Evolutionary conservation across 139 green algal genomes (phyloP).

Genomic region (Limnomonas spitsbergensis): DNA sequence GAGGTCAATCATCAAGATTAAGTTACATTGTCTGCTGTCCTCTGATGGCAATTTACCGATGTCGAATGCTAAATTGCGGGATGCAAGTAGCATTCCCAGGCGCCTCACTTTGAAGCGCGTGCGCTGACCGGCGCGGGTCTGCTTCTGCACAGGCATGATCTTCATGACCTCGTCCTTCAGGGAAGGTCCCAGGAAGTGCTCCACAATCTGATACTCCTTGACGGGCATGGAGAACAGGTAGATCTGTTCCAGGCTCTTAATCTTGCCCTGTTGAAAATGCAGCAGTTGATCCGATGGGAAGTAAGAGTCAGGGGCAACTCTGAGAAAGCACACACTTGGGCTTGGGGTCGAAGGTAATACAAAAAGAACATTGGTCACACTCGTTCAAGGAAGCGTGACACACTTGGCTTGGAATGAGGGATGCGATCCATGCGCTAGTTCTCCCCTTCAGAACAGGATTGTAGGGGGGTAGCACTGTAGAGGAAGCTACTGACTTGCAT

Average conservation of each 20-base stretch:
- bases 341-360: no score
- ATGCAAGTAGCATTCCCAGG: not conserved
- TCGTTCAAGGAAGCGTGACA: no score
- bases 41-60: no score
- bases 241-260: slow-evolving; percentile 98
- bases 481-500: no score
- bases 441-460: no score
- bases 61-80: not conserved
- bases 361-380: no score
- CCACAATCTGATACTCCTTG: slow-evolving; percentile 97
- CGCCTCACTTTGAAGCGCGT: slow-evolving; percentile 94
- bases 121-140: slow-evolving; percentile 98
- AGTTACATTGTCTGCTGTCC: no score
- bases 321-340: no score
- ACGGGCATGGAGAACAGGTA: slow-evolving; percentile 99
- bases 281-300: not conserved
- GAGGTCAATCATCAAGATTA: no score
- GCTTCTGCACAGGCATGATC: slow-evolving; percentile 99
- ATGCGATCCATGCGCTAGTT: no score
- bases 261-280: slow-evolving; percentile 83
- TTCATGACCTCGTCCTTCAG: slow-evolving; percentile 99
- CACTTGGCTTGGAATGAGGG: no score
- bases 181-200: slow-evolving; percentile 76
- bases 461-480: no score
- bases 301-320: not conserved